phyloP scores from a whole-genome alignment of 257 asterid genomes.

The Craterostigma plantagineum region DNA sequence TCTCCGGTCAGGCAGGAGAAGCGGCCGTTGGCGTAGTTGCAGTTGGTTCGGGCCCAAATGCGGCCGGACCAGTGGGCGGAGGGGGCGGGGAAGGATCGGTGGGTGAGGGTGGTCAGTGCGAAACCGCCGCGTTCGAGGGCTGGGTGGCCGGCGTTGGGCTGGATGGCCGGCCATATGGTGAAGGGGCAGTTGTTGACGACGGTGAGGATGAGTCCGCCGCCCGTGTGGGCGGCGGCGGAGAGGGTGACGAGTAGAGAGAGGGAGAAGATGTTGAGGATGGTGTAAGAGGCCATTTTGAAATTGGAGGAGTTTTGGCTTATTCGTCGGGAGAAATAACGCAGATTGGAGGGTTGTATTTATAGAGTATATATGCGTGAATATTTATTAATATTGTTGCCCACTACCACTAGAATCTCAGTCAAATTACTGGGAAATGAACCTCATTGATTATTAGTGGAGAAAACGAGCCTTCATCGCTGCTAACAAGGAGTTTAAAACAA shows the following conservation, averaged over 20 bases:
- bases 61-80: slow-evolving; percentile 83
- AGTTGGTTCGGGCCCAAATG: slow-evolving; percentile 77
- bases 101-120: slow-evolving; percentile 25
- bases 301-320: too few relatives aligned
- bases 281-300: too few relatives aligned
- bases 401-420: too few relatives aligned
- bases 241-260: background rate
- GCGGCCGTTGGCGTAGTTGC: slow-evolving; percentile 20
- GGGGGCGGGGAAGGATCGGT: slow-evolving; percentile 75
- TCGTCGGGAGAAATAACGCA: too few relatives aligned
- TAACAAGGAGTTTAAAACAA: too few relatives aligned
- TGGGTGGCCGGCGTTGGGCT: slow-evolving; percentile 69
- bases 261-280: too few relatives aligned
- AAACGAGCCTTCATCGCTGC: too few relatives aligned
- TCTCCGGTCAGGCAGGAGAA: slow-evolving; percentile 75
- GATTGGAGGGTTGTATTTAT: slow-evolving; percentile 1
- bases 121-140: slow-evolving; percentile 76
- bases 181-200: slow-evolving; percentile 82
- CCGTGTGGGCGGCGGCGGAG: background rate
- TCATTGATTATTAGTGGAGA: too few relatives aligned
- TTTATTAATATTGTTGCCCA: too few relatives aligned
- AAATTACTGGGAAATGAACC: too few relatives aligned
- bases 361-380: too few relatives aligned
- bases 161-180: slow-evolving; percentile 95
- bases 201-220: slow-evolving; percentile 19